Evolutionary conservation across 139 green algal genomes (phyloP).

Genomic region (Penium margaritaceum): DNA sequence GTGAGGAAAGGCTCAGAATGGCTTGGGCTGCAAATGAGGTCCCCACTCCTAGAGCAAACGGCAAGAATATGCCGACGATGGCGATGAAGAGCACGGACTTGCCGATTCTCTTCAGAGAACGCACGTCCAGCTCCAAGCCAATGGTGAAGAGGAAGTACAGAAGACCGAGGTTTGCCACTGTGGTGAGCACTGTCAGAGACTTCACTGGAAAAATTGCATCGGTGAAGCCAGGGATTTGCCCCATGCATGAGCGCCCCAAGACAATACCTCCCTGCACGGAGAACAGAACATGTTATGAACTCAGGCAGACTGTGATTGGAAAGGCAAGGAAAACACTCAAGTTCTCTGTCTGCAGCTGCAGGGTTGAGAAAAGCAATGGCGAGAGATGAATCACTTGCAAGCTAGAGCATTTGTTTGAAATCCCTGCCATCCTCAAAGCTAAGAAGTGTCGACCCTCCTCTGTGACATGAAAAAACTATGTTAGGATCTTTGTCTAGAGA

Average conservation of each 20-base stretch:
- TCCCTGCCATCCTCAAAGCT: too few relatives aligned
- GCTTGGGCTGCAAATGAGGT: slow-evolving; percentile 22
- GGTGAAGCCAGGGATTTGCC: slow-evolving; percentile 29
- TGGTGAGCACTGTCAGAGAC: slow-evolving; percentile 19
- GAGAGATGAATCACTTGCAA: too few relatives aligned
- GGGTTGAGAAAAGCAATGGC: too few relatives aligned
- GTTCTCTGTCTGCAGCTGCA: too few relatives aligned
- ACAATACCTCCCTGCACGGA: slow-evolving; percentile 33
- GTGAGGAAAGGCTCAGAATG: slow-evolving; percentile 26
- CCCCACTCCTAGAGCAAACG: slow-evolving; percentile 44
- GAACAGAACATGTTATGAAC: not conserved
- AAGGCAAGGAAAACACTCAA: too few relatives aligned
- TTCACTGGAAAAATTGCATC: slow-evolving; percentile 6
- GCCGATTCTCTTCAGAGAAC: slow-evolving; percentile 21
- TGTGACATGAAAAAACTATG: too few relatives aligned
- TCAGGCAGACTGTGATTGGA: not conserved
- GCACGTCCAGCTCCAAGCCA: slow-evolving; percentile 49
- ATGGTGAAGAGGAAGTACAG: slow-evolving; percentile 54
- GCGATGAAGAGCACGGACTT: slow-evolving; percentile 37
- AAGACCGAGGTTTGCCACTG: slow-evolving; percentile 46
- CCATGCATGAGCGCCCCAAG: slow-evolving; percentile 25
- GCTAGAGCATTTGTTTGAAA: too few relatives aligned
- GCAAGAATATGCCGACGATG: slow-evolving; percentile 40
- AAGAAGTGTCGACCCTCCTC: too few relatives aligned
- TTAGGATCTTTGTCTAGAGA: too few relatives aligned